Base-by-base conservation (phyloP, 257 asterid genomes). In the Nicotiana otophora region DNA sequence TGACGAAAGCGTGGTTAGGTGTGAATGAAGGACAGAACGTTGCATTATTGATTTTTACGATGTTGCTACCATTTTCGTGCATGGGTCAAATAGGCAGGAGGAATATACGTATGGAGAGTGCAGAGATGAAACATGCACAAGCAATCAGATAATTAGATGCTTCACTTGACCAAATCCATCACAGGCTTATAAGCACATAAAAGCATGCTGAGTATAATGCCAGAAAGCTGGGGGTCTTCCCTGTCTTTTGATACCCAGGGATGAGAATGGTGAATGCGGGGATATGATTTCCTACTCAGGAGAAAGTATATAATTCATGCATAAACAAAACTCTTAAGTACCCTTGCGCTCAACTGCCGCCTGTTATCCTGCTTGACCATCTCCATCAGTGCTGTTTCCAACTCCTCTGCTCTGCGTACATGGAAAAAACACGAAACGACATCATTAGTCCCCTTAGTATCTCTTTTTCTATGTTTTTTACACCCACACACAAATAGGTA, bases 361-460 rank as follows among this genome's bases (percentile, higher is more conserved):
- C 99, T 90, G 82, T 96, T 96, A 87, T 96, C 98, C 90, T 93
- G 98, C 85, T 93, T 94, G 83, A 96, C 98, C 98, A 94, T 93
- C 91, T 96, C 99, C 95, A 96, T 93, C 53, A 96, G 77, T 81
- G 99, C 97, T 78, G 98, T 94, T 88, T 96, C 98, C 68, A 94
- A 91, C 87, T 96, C 99, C 90, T 96, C 98, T 4, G 98, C 98
- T 91, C 98, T 96, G 93, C 69, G 78, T 31, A 46, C 82, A 83
- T 79, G 77, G 42, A 78, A 87, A 82, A 83, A 14, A 76, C 42
- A 66, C 17, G 54, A 66, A 74, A 33, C 80, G 33, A 30, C 55
- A 33, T 62, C 31, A 72, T 31, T 72, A 23, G 8, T 72, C 61
- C 30, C 34, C 53, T 2, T 20, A 4, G 11, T 20, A 3, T n/a